phyloP scores from a whole-genome alignment of 345 rosid species.

The Eucalyptus decipiens region DNA sequence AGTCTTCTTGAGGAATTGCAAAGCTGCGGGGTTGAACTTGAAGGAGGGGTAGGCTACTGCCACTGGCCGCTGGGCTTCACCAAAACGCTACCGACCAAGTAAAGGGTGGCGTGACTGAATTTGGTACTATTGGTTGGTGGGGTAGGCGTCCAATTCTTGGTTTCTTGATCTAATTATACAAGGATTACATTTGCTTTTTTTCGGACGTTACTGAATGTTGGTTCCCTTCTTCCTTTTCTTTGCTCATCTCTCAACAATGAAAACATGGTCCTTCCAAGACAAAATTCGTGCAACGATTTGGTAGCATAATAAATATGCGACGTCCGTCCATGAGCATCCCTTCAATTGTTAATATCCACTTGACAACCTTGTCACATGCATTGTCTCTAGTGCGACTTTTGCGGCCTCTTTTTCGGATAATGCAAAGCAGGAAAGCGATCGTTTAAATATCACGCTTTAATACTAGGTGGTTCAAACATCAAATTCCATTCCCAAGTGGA shows the following conservation, averaged over 20 bases:
- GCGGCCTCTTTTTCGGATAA: background rate
- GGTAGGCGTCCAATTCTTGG: slow-evolving; percentile 34
- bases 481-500: background rate
- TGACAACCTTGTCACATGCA: background rate
- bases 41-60: slow-evolving; percentile 39
- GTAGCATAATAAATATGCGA: background rate
- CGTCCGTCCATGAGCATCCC: background rate
- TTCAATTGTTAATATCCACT: background rate
- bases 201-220: background rate
- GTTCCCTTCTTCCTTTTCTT: background rate
- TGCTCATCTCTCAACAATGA: background rate
- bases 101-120: background rate
- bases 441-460: background rate
- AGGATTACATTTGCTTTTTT: background rate
- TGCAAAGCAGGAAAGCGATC: background rate
- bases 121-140: slow-evolving; percentile 8
- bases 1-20: background rate
- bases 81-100: slow-evolving; percentile 40
- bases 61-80: background rate
- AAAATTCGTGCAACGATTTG: background rate
- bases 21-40: background rate
- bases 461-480: background rate
- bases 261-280: background rate
- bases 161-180: background rate
- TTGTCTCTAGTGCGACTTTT: background rate